These are phyloP conservation scores for Scheffersomyces amazonensis DNA, from an alignment of 805 yeast genomes.

Conservation along the genomic window DNA sequence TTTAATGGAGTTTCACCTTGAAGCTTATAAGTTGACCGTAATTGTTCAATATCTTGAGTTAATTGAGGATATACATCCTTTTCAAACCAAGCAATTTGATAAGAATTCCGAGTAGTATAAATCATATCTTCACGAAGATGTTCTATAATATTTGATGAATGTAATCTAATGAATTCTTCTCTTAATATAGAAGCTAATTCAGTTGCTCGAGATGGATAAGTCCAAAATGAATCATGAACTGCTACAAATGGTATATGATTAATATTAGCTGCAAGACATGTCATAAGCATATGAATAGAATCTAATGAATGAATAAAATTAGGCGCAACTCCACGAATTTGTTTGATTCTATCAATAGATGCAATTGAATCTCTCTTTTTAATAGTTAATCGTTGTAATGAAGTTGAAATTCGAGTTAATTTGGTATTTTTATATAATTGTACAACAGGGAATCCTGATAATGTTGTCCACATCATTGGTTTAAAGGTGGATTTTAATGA, in stretches of 20 bases:
- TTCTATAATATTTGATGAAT: conserved; percentile 22
- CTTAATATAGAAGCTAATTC: conserved; percentile 23
- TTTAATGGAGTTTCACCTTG: not conserved
- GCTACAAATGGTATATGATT: conserved; percentile 28
- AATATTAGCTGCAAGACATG: conserved; percentile 21
- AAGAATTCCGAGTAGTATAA: conserved; percentile 17
- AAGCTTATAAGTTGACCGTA: conserved; percentile 5
- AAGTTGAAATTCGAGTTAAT: conserved; percentile 12
- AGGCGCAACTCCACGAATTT: conserved; percentile 38
- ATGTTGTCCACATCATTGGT: conserved; percentile 43
- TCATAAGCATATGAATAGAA: conserved; percentile 37
- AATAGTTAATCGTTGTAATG: conserved; percentile 18
- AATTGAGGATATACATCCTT: conserved; percentile 11
- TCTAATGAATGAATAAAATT: conserved; percentile 43
- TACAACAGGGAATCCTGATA: conserved; percentile 39
- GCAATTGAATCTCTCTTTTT: conserved; percentile 16
- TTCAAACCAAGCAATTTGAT: conserved; percentile 33
- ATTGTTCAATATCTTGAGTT: conserved; percentile 1
- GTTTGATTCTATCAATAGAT: conserved; percentile 25
- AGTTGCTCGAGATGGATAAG: conserved; percentile 30
- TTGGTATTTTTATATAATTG: conserved; percentile 28
- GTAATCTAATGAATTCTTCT: conserved; percentile 33
- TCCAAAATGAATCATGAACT: conserved; percentile 46
- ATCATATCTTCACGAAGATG: conserved; percentile 23
- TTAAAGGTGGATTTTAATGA: conserved; percentile 18